Conservation (phyloP, 768 basidiomycete species). For the Mycena latifolia region DNA sequence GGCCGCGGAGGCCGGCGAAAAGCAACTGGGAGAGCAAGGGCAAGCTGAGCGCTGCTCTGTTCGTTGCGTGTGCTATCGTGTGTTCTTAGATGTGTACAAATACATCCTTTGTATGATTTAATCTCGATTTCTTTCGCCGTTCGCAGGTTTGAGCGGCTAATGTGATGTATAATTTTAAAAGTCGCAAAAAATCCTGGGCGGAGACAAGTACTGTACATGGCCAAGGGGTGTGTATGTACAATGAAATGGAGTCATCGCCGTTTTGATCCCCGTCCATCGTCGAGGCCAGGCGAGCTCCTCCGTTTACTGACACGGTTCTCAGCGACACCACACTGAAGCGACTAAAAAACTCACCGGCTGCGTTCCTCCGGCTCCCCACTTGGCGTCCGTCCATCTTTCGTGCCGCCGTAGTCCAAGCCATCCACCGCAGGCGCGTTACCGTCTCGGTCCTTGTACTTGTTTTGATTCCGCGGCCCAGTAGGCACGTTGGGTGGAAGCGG, state of each 20-base stretch:
- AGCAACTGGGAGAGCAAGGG: conserved; percentile 41
- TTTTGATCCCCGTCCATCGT: conserved; percentile 77
- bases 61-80: not conserved
- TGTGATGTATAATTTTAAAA: not conserved
- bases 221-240: not conserved
- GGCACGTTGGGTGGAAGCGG: conserved; percentile 90
- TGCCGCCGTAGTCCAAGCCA: conserved; percentile 89
- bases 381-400: conserved; percentile 65
- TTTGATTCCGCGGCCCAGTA: conserved; percentile 89
- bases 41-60: not conserved
- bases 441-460: conserved; percentile 92
- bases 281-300: conserved; percentile 77
- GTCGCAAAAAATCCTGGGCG: not conserved
- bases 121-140: not conserved
- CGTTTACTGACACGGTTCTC: conserved; percentile 65
- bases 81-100: not conserved
- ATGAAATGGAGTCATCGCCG: conserved; percentile 61
- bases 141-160: not conserved
- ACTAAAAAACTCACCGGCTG: conserved; percentile 59
- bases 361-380: conserved; percentile 79
- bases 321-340: not conserved
- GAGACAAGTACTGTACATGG: not conserved
- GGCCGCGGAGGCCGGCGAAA: conserved; percentile 66
- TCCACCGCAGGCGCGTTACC: conserved; percentile 88
- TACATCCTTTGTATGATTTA: not conserved